phyloP scores from a whole-genome alignment of 2,329 filamentous ascomycete genomes.

The Teratosphaeriaceae sp. region DNA sequence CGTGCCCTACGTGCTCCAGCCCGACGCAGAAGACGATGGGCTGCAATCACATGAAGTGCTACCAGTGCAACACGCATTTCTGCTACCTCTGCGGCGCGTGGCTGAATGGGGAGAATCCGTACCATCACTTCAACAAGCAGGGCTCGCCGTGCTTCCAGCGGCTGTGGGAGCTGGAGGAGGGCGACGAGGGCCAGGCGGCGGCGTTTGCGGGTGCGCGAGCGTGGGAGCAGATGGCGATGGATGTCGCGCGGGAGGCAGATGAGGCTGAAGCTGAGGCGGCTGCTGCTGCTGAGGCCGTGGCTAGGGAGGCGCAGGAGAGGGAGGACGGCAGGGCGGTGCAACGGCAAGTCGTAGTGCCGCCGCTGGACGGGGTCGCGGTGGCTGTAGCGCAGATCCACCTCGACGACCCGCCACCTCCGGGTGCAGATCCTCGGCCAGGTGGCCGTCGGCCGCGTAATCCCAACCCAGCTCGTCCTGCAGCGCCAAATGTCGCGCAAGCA shows the following conservation, averaged over 20 bases:
- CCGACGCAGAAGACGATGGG: slow-evolving; percentile 86
- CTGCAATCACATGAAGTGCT: slow-evolving; percentile 96
- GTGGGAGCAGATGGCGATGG: slow-evolving; percentile 37
- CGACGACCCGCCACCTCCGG: slow-evolving; percentile 3
- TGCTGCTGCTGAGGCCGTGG: slow-evolving; percentile 22
- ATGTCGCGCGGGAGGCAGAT: slow-evolving; percentile 27
- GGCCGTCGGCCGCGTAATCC: slow-evolving; percentile 19
- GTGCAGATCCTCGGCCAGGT: slow-evolving; percentile 3
- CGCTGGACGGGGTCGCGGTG: slow-evolving; percentile 11
- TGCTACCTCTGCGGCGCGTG: slow-evolving; percentile 92
- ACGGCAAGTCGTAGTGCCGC: slow-evolving; percentile 6
- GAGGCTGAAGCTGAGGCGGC: slow-evolving; percentile 23
- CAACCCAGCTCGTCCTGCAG: slow-evolving; percentile 16
- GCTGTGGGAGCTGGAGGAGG: slow-evolving; percentile 82
- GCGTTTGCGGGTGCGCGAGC: slow-evolving; percentile 38
- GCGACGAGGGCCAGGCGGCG: slow-evolving; percentile 51
- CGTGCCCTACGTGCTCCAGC: slow-evolving; percentile 80
- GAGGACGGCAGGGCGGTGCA: slow-evolving; percentile 9
- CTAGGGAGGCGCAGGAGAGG: slow-evolving; percentile 17
- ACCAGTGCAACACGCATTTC: slow-evolving; percentile 83
- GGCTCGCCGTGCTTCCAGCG: slow-evolving; percentile 69
- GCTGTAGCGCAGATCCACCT: slow-evolving; percentile 16
- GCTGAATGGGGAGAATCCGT: slow-evolving; percentile 75
- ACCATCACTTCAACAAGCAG: slow-evolving; percentile 76
- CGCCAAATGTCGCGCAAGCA: slow-evolving; percentile 7